Conservation (phyloP, 371 early-diverging fungal species). For the Chytridium lagenaria region DNA sequence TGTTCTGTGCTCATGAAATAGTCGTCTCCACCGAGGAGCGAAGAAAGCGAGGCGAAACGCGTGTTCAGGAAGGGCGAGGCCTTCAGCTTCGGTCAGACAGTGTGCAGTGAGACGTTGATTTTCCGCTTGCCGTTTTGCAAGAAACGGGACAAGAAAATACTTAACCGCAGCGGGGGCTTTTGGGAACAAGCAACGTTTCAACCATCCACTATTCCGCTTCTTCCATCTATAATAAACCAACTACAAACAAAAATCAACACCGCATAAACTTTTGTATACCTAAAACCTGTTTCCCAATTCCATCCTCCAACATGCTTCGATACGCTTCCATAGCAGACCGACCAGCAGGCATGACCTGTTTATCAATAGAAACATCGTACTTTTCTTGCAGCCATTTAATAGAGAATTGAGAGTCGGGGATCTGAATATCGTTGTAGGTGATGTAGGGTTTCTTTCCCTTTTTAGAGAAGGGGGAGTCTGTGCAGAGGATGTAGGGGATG, state of each 20-base stretch:
- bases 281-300: neutral
- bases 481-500: neutral
- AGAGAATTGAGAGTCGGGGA: conserved; percentile 13
- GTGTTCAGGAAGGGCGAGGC: neutral
- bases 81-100: neutral
- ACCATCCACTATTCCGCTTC: too few relatives aligned
- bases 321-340: conserved; percentile 8
- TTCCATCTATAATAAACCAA: too few relatives aligned
- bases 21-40: conserved; percentile 10
- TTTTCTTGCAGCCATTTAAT: conserved; percentile 11
- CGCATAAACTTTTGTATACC: too few relatives aligned
- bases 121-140: too few relatives aligned
- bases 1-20: conserved; percentile 12
- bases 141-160: too few relatives aligned
- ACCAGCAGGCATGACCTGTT: neutral
- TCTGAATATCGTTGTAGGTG: conserved; percentile 18
- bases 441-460: conserved; percentile 25
- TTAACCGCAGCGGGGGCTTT: too few relatives aligned
- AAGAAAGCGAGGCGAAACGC: neutral
- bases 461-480: neutral
- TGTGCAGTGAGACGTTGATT: neutral
- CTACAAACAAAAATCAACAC: too few relatives aligned
- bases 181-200: too few relatives aligned
- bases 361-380: neutral
- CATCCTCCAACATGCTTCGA: conserved; percentile 10